Evolutionary conservation across 106 monocot genomes (phyloP).

Genomic region (Dendrobium catenatum): DNA sequence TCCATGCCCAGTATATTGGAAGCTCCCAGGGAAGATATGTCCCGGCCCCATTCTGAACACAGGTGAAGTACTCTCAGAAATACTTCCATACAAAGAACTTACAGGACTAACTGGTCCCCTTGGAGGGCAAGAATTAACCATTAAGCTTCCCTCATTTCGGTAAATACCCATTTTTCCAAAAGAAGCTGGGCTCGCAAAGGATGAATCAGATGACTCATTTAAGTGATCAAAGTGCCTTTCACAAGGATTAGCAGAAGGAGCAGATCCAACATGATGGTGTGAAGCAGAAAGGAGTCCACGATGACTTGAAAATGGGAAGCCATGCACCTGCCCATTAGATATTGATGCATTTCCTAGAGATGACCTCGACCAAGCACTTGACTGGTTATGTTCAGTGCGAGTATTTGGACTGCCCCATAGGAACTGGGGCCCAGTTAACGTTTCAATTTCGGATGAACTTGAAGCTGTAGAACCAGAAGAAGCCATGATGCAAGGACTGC

Average conservation of each 20-base stretch:
- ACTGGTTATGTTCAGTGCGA: slow-evolving; percentile 24
- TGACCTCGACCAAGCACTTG: slow-evolving; percentile 34
- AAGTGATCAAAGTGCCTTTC: slow-evolving; percentile 47
- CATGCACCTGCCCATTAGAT: slow-evolving; percentile 34
- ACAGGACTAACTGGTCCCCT: slow-evolving; percentile 19
- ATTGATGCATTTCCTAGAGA: slow-evolving; percentile 24
- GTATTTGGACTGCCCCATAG: slow-evolving; percentile 61
- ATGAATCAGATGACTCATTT: slow-evolving; percentile 37
- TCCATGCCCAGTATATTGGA: slow-evolving; percentile 20
- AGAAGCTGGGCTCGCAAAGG: slow-evolving; percentile 28
- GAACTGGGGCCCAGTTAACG: slow-evolving; percentile 53
- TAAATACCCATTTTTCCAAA: slow-evolving; percentile 37
- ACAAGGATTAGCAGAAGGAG: slow-evolving; percentile 61
- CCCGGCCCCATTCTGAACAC: slow-evolving; percentile 44
- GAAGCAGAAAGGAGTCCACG: slow-evolving; percentile 36
- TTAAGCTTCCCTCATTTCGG: slow-evolving; percentile 34
- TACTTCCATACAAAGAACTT: slow-evolving; percentile 16
- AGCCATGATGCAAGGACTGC: slow-evolving; percentile 26
- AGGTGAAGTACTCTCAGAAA: slow-evolving; percentile 27
- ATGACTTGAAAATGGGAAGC: slow-evolving; percentile 27
- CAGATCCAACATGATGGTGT: slow-evolving; percentile 61
- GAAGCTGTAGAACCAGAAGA: slow-evolving; percentile 35
- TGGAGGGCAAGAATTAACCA: slow-evolving; percentile 30
- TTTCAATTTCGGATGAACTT: slow-evolving; percentile 37
- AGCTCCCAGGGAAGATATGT: slow-evolving; percentile 21